A percentile compares a stretch with the other conserved stretches of the same genome.
These are phyloP conservation scores for Neltuma alba DNA, from an alignment of 306 rosid species.

Conservation along the genomic window DNA sequence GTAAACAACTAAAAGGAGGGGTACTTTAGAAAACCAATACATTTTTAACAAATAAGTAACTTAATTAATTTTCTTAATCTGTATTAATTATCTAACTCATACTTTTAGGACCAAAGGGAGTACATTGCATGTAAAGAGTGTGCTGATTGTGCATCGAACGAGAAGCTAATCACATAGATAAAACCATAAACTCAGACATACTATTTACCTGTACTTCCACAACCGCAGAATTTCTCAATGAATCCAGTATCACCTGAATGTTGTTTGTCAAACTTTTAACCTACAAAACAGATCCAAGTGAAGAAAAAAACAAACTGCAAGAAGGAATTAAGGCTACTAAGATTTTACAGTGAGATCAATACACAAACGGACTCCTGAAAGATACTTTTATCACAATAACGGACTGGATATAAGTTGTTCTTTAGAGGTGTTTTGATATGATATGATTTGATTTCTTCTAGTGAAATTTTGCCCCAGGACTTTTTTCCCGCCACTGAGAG, in stretches of 20 bases:
- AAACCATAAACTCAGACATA: background rate
- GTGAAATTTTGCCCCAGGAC: no score
- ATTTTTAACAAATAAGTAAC: no score
- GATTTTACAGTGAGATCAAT: background rate
- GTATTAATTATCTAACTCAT: background rate
- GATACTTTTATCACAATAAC: background rate
- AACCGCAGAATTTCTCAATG: background rate
- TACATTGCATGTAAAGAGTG: background rate
- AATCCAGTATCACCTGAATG: constrained; percentile 32
- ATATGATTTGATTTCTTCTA: no score
- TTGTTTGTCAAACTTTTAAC: constrained; percentile 55
- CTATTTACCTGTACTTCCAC: background rate
- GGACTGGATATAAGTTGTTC: background rate
- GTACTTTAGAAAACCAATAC: background rate
- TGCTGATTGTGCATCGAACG: background rate
- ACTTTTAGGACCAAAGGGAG: background rate
- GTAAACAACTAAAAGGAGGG: background rate
- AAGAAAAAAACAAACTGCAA: constrained; percentile 4
- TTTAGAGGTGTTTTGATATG: background rate
- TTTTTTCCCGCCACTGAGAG: no score
- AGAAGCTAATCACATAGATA: background rate
- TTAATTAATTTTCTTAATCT: no score
- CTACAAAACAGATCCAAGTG: constrained; percentile 45
- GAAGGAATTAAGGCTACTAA: constrained; percentile 1
- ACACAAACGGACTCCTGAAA: background rate